These are phyloP conservation scores for Arabidopsis suecica DNA, from an alignment of 345 rosid species.

Conservation along the genomic window DNA sequence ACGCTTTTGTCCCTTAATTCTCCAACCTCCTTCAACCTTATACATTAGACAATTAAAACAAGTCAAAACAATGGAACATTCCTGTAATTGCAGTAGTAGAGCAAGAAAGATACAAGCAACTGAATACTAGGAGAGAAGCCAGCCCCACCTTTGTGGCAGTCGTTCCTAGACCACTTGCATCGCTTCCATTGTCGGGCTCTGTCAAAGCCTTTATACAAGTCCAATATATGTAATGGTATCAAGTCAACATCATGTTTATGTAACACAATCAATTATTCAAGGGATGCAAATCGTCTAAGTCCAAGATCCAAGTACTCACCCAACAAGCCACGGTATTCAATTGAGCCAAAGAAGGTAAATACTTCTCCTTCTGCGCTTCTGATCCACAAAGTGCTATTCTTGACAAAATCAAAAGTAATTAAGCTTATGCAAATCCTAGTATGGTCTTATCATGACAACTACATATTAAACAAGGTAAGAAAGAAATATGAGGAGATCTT, in stretches of 20 bases:
- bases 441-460: not conserved
- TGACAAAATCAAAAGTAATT: slow-evolving; percentile 43
- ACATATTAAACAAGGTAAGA: slow-evolving; percentile 15
- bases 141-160: slow-evolving; percentile 78
- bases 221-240: slow-evolving; percentile 27
- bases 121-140: slow-evolving; percentile 14
- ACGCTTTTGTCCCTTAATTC: slow-evolving; percentile 89
- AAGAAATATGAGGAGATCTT: slow-evolving; percentile 34
- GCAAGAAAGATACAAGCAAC: slow-evolving; percentile 26
- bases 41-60: slow-evolving; percentile 19
- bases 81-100: not conserved
- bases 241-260: slow-evolving; percentile 29
- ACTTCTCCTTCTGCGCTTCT: slow-evolving; percentile 82
- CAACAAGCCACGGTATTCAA: slow-evolving; percentile 77
- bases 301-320: slow-evolving; percentile 55
- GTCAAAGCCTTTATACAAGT: slow-evolving; percentile 74
- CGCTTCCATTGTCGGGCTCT: slow-evolving; percentile 96
- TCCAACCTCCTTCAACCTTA: slow-evolving; percentile 94
- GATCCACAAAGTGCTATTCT: slow-evolving; percentile 89
- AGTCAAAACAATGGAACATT: slow-evolving; percentile 20
- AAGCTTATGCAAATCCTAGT: slow-evolving; percentile 4
- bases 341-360: slow-evolving; percentile 85
- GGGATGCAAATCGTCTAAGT: slow-evolving; percentile 8
- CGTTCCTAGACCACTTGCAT: slow-evolving; percentile 83
- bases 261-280: slow-evolving; percentile 8